Percentiles rank a stretch among this genome's conserved stretches.
Evolutionary conservation across 1,284 basidiomycete species (phyloP).

Genomic region (Apiotrichum brassicae): DNA sequence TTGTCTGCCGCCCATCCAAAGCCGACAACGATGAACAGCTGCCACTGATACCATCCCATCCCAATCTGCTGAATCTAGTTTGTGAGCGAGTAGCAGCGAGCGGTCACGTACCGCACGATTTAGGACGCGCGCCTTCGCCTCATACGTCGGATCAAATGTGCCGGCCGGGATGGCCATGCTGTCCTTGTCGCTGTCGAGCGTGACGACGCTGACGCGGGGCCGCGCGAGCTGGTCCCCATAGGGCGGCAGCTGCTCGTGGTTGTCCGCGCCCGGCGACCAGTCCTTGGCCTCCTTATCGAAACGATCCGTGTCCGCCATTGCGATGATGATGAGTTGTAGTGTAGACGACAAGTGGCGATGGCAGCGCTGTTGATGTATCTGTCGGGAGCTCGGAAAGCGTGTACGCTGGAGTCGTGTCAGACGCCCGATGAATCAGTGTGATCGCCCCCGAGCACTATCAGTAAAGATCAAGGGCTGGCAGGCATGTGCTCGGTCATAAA

Average conservation of each 20-base stretch:
- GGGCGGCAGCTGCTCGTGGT: not conserved
- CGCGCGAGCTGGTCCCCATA: not conserved
- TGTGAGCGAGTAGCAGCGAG: too few relatives aligned
- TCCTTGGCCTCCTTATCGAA: not conserved
- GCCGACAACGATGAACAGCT: constrained; percentile 56
- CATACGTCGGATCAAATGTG: constrained; percentile 34
- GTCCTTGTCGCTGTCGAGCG: constrained; percentile 3
- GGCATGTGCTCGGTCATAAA: too few relatives aligned
- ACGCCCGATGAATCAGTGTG: too few relatives aligned
- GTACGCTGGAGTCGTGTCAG: too few relatives aligned
- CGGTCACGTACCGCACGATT: constrained; percentile 28
- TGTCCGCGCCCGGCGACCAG: not conserved
- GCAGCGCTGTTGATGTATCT: too few relatives aligned
- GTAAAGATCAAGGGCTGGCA: too few relatives aligned
- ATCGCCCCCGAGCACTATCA: too few relatives aligned
- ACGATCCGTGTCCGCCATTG: not conserved
- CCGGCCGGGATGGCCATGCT: constrained; percentile 7
- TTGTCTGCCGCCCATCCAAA: constrained; percentile 45
- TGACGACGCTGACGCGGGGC: not conserved
- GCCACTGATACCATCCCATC: constrained; percentile 60
- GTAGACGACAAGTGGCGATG: too few relatives aligned
- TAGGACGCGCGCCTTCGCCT: constrained; percentile 36
- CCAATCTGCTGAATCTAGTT: constrained; percentile 50
- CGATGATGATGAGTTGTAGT: not conserved
- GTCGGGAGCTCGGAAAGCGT: too few relatives aligned